A percentile compares a stretch with the other conserved stretches of the same genome.
Evolutionary conservation across 1,284 basidiomycete species (phyloP).

Genomic region (Ustilago hordei): DNA sequence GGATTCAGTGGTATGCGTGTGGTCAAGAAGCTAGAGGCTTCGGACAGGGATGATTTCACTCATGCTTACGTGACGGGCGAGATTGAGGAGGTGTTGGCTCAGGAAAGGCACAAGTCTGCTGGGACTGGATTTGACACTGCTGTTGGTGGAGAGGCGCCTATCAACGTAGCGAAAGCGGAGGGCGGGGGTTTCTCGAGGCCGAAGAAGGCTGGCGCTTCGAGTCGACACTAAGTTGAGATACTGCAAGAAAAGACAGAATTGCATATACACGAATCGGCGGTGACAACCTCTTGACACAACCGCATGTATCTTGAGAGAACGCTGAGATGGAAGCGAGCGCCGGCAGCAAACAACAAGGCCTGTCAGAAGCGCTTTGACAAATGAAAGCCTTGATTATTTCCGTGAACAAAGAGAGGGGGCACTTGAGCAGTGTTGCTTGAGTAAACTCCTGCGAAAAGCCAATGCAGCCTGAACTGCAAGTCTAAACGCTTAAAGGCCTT

Average conservation of each 20-base stretch:
- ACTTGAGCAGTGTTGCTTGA: not conserved
- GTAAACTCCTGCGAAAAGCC: not conserved
- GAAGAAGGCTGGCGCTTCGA: slow-evolving; percentile 37
- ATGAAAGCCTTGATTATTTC: not conserved
- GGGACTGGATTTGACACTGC: slow-evolving; percentile 27
- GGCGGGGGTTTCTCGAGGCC: slow-evolving; percentile 34
- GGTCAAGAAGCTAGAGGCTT: slow-evolving; percentile 53
- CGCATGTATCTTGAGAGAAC: not conserved
- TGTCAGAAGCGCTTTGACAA: not conserved
- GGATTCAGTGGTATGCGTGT: slow-evolving; percentile 50
- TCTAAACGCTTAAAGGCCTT: not conserved
- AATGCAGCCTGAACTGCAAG: not conserved
- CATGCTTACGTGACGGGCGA: slow-evolving; percentile 33
- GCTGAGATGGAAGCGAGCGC: not conserved
- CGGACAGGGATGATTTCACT: slow-evolving; percentile 36
- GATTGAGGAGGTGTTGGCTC: slow-evolving; percentile 37
- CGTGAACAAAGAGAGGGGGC: not conserved
- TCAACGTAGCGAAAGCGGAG: slow-evolving; percentile 19
- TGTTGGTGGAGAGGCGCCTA: slow-evolving; percentile 14
- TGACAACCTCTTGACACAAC: not conserved
- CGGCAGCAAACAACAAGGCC: not conserved
- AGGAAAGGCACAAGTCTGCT: slow-evolving; percentile 43
- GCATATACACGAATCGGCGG: not conserved
- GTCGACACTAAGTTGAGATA: slow-evolving; percentile 15
- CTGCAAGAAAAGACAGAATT: not conserved